These are phyloP conservation scores for Dothidotthia symphoricarpi DNA, from an alignment of 2,329 filamentous ascomycete genomes.

Conservation along the genomic window DNA sequence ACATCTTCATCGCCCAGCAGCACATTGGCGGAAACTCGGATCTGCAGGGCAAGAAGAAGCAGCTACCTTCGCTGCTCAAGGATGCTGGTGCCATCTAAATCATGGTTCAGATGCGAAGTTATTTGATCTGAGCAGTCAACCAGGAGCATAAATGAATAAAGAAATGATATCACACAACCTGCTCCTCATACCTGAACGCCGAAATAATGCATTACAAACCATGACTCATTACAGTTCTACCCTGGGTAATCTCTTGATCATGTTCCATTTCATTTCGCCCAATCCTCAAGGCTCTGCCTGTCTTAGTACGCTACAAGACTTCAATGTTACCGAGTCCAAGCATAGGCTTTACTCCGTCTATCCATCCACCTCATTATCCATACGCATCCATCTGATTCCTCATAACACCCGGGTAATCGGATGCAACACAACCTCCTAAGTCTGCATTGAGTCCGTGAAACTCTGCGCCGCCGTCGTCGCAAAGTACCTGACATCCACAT, in stretches of 20 bases:
- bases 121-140: too few species aligned
- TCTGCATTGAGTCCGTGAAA: constrained; percentile 44
- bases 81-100: constrained; percentile 62
- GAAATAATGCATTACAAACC: constrained; percentile 19
- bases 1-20: constrained; percentile 87
- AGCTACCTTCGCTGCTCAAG: constrained; percentile 66
- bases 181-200: constrained; percentile 1
- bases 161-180: too few species aligned
- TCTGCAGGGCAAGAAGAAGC: constrained; percentile 62
- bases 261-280: constrained; percentile 19
- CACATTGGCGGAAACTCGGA: constrained; percentile 98
- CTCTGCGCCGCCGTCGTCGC: constrained; percentile 78
- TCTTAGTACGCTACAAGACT: constrained; percentile 23
- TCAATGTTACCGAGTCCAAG: constrained; percentile 13
- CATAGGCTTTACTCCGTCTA: constrained; percentile 17
- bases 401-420: constrained; percentile 14
- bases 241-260: constrained; percentile 29
- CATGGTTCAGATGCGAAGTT: too few species aligned
- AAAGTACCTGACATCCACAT: constrained; percentile 98
- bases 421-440: constrained; percentile 27
- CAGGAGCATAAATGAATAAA: too few species aligned
- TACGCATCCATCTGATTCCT: constrained; percentile 33
- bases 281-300: constrained; percentile 14
- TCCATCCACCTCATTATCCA: constrained; percentile 30
- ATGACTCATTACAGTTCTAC: constrained; percentile 26